Evolutionary conservation across 2,329 filamentous ascomycete genomes (phyloP).

Genomic region (Neonectria faginata): DNA sequence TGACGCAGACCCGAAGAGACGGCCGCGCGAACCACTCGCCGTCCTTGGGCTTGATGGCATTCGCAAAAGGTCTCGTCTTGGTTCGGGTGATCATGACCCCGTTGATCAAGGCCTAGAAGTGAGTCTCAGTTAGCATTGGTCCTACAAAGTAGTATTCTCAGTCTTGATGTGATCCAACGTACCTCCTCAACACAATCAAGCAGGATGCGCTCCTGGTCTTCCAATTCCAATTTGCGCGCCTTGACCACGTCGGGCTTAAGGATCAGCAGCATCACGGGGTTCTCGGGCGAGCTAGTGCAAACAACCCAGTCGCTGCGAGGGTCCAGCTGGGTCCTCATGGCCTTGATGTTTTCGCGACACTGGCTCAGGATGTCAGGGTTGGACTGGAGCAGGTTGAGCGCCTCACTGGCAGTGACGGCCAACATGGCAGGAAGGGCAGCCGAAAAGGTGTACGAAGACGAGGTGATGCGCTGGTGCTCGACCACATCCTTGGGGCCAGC

Average conservation of each 20-base stretch:
- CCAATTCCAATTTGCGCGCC: slow-evolving; percentile 72
- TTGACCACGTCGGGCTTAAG: slow-evolving; percentile 86
- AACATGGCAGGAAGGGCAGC: slow-evolving; percentile 93
- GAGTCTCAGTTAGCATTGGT: slow-evolving; percentile 29
- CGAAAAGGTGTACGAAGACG: slow-evolving; percentile 93
- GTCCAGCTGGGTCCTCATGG: slow-evolving; percentile 88
- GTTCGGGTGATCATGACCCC: slow-evolving; percentile 89
- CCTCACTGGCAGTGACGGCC: slow-evolving; percentile 95
- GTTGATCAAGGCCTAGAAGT: slow-evolving; percentile 78
- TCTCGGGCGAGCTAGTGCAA: slow-evolving; percentile 84
- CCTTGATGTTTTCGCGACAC: slow-evolving; percentile 86
- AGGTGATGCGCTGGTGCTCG: slow-evolving; percentile 94
- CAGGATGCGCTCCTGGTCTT: slow-evolving; percentile 86
- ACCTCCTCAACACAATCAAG: slow-evolving; percentile 98
- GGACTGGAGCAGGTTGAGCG: slow-evolving; percentile 85
- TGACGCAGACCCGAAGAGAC: slow-evolving; percentile 91
- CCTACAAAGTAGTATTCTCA: background rate
- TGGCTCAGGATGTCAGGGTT: slow-evolving; percentile 84
- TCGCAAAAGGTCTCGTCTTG: slow-evolving; percentile 78
- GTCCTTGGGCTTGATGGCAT: slow-evolving; percentile 74
- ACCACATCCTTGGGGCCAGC: slow-evolving; percentile 92
- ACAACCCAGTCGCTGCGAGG: slow-evolving; percentile 93
- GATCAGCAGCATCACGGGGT: slow-evolving; percentile 85
- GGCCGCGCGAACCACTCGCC: slow-evolving; percentile 78
- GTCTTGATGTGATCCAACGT: slow-evolving; percentile 49